Base-by-base conservation (phyloP, 1,139 yeast species). In the Kodamaea sp. region DNA sequence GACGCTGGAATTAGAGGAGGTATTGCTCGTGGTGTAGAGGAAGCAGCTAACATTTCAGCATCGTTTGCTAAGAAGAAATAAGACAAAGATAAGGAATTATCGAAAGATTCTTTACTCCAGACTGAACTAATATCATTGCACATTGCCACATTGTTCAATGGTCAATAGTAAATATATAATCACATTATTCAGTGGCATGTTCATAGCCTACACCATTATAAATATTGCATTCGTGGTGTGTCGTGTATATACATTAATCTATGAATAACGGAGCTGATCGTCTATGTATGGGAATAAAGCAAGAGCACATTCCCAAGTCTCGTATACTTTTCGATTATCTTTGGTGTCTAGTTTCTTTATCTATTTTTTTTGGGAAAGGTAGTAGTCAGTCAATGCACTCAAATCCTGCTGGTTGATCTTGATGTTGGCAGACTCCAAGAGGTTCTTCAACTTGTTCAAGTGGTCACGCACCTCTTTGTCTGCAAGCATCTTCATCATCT, bases 1-100 rank as follows among this genome's bases (percentile, higher is more conserved):
- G 96, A 89, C 50, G 80, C 80, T 34, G 95, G 90, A 28, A 86
- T 92, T 30, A 81, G 96, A 65, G 77, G 89, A 31, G 89, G 89
- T 15, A 83, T 92, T 50, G 80, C 95, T 31, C 75, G 89, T 49
- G 96, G 95, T 29, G 84, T 92, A 16, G 92, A 86, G 57, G 95
- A 89, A 55, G 92, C 97, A 24, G 87, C 97, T 13, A 74, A 74
- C 40, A 84, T 90, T 38, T 94, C 97, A 21, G 76, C 88, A 25
- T 76, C 80, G 12, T 71, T 89, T 47, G 89, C 95, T 20, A 84
- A 82, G 62, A 81, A 83, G 57, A 70, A 66, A 42, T 31, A 37
- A 19, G 15, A n/a, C n/a, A n/a, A n/a, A n/a, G n/a, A n/a, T n/a
- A n/a, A n/a, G n/a, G n/a, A n/a, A n/a, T n/a, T n/a, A n/a, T n/a